Percentiles rank a stretch among this genome's conserved stretches.
These are phyloP conservation scores for Penicillium crystallinum DNA, from an alignment of 495 filamentous ascomycete genomes.

Conservation along the genomic window DNA sequence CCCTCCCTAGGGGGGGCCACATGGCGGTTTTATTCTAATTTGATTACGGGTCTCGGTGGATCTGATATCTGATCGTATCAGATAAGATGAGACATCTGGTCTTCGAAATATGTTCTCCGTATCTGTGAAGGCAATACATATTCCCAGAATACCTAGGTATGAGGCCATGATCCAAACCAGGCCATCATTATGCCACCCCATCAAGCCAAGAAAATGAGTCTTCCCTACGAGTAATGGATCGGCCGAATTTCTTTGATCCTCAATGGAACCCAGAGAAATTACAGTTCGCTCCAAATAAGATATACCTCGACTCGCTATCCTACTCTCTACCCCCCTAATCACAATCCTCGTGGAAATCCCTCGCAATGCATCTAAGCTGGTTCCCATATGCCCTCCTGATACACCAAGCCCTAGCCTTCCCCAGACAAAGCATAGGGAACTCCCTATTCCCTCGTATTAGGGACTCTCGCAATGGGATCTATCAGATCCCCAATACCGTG, in stretches of 20 bases:
- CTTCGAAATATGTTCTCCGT: neutral
- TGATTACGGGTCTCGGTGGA: neutral
- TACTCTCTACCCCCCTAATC: too few species aligned
- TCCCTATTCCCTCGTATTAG: neutral
- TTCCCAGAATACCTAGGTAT: neutral
- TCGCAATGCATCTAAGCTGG: neutral
- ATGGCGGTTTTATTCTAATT: neutral
- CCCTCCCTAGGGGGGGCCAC: neutral
- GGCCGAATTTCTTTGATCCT: neutral
- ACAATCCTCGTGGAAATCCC: too few species aligned
- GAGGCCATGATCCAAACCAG: neutral
- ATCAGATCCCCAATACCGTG: constrained; percentile 10
- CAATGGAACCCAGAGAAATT: neutral
- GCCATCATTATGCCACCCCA: neutral
- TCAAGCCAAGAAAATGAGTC: neutral
- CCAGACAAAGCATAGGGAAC: neutral
- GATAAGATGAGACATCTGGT: neutral
- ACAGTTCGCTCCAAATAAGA: too few species aligned
- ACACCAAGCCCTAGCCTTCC: neutral
- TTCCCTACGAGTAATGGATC: neutral
- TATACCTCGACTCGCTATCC: too few species aligned
- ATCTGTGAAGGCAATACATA: neutral
- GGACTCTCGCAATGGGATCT: neutral
- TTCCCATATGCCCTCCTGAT: neutral
- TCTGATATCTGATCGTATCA: neutral